Conservation (phyloP, 345 rosid genomes). For the Geranium brycei region DNA sequence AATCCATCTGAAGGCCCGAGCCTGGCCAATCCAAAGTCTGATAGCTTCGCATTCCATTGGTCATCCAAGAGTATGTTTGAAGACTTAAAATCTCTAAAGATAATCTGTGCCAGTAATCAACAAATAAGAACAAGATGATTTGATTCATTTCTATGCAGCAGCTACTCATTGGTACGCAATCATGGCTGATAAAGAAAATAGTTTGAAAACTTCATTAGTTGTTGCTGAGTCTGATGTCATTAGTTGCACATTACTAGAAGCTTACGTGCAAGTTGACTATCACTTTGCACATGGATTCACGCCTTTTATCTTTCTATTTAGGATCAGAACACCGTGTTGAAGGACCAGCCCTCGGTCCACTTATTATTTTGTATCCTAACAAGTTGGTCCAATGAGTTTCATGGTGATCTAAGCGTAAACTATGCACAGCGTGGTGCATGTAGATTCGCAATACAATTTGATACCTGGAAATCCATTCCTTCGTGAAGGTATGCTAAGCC, state of each 20-base stretch:
- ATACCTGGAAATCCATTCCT: slow-evolving; percentile 94
- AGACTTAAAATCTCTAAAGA: slow-evolving; percentile 90
- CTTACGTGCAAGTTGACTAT: too few species aligned
- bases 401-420: too few species aligned
- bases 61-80: slow-evolving; percentile 86
- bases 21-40: slow-evolving; percentile 90
- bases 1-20: slow-evolving; percentile 82
- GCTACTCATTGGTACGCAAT: neutral
- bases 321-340: too few species aligned
- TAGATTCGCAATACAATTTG: neutral
- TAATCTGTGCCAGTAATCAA: slow-evolving; percentile 36
- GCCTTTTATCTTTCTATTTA: too few species aligned
- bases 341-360: too few species aligned
- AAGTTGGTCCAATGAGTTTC: too few species aligned
- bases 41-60: slow-evolving; percentile 82
- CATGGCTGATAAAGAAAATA: too few species aligned
- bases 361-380: too few species aligned
- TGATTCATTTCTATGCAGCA: neutral
- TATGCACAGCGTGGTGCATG: neutral
- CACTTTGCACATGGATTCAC: too few species aligned
- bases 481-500: slow-evolving; percentile 87
- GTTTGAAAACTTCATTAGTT: too few species aligned
- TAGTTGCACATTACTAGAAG: too few species aligned
- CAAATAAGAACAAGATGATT: neutral
- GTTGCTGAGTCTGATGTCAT: too few species aligned